Evolutionary conservation across 805 yeast species (phyloP).

Genomic region (Candida hungchunana): DNA sequence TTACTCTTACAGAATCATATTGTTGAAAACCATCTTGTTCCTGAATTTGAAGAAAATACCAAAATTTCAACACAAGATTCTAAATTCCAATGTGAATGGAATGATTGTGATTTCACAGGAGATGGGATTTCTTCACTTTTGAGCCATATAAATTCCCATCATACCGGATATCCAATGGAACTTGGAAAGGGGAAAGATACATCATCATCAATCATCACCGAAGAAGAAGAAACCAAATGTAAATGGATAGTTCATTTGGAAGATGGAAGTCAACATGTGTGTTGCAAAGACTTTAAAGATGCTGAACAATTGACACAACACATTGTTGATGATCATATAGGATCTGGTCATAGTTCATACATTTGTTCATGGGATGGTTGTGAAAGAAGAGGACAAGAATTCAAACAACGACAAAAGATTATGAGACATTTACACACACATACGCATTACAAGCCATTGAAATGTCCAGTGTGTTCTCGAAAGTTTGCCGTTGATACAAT

Average conservation of each 20-base stretch:
- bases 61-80: not conserved
- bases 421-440: constrained; percentile 85
- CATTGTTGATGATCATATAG: constrained; percentile 62
- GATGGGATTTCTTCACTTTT: constrained; percentile 49
- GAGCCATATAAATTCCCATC: constrained; percentile 51
- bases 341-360: constrained; percentile 66
- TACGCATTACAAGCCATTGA: constrained; percentile 77
- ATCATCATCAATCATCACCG: not conserved
- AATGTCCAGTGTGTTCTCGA: constrained; percentile 65
- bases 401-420: constrained; percentile 81
- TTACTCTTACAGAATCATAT: constrained; percentile 48
- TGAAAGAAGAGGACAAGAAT: constrained; percentile 54
- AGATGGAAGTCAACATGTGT: constrained; percentile 25
- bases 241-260: constrained; percentile 20
- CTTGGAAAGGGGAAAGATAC: no score
- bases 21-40: constrained; percentile 41
- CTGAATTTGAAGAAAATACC: constrained; percentile 16
- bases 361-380: constrained; percentile 79
- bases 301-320: constrained; percentile 70
- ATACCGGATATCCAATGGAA: constrained; percentile 28
- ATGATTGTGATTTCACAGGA: constrained; percentile 58
- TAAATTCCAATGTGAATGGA: constrained; percentile 62
- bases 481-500: constrained; percentile 73
- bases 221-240: constrained; percentile 22
- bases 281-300: constrained; percentile 45